Percentiles rank a stretch among this genome's conserved stretches.
phyloP scores from a whole-genome alignment of 208 protist genomes.

The Blastocrithidia nonstop region DNA sequence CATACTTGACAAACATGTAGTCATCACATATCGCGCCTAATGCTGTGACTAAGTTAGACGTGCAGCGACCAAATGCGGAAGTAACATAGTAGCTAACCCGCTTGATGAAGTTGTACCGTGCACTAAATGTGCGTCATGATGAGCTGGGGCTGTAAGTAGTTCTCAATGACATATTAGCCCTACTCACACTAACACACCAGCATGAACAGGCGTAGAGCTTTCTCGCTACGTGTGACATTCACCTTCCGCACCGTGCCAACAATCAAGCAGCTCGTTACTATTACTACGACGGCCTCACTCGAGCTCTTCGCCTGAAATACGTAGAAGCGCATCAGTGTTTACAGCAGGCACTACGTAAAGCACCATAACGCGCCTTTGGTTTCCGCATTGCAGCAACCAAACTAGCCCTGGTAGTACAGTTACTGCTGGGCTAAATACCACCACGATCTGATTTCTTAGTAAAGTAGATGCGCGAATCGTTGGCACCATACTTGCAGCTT shows the following conservation, averaged over 20 bases:
- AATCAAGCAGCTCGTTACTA: constrained; percentile 92
- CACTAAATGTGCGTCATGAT: constrained; percentile 74
- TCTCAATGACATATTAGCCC: constrained; percentile 75
- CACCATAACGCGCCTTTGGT: constrained; percentile 88
- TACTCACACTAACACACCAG: constrained; percentile 51
- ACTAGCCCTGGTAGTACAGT: constrained; percentile 91
- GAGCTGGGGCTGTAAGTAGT: constrained; percentile 76
- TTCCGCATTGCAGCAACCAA: constrained; percentile 91
- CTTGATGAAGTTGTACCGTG: constrained; percentile 72
- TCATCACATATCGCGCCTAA: too few species aligned
- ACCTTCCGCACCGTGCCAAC: constrained; percentile 62
- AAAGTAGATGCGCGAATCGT: constrained; percentile 71
- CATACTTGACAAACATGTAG: too few species aligned
- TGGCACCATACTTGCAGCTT: constrained; percentile 91
- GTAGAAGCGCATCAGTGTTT: constrained; percentile 87
- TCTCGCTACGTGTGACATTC: constrained; percentile 71
- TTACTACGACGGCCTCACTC: constrained; percentile 92
- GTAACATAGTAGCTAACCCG: constrained; percentile 33
- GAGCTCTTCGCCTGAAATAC: constrained; percentile 94
- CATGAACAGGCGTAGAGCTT: constrained; percentile 75
- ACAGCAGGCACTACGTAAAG: constrained; percentile 92
- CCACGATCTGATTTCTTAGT: constrained; percentile 82
- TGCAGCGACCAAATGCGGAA: too few species aligned
- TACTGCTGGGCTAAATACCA: constrained; percentile 95
- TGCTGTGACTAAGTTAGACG: too few species aligned